Percentiles rank a stretch among this genome's conserved stretches.
These are phyloP conservation scores for Centella asiatica DNA, from an alignment of 129 eudicot genomes.

Conservation along the genomic window DNA sequence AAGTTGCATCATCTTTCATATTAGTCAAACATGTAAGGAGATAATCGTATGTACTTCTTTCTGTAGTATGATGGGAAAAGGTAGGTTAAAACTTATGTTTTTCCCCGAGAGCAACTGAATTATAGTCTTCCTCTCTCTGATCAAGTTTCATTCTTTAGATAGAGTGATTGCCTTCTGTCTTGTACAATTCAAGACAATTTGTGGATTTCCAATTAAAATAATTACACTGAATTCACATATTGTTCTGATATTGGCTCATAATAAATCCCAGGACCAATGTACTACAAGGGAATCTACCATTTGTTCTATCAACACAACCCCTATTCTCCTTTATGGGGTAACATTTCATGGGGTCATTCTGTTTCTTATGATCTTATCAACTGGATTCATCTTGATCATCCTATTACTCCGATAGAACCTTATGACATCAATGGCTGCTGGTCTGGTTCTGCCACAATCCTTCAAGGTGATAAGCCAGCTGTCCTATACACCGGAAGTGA, in stretches of 20 bases:
- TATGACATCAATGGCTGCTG: constrained; percentile 53
- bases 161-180: too few relatives aligned
- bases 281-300: constrained; percentile 68
- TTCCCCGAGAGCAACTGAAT: too few relatives aligned
- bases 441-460: constrained; percentile 60
- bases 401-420: constrained; percentile 37
- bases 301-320: constrained; percentile 69
- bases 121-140: too few relatives aligned
- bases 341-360: constrained; percentile 62
- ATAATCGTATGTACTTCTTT: too few relatives aligned
- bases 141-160: too few relatives aligned
- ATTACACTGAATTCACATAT: too few relatives aligned
- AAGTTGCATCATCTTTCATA: too few relatives aligned
- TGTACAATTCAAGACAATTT: too few relatives aligned
- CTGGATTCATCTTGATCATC: constrained; percentile 48
- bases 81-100: too few relatives aligned
- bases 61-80: too few relatives aligned
- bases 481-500: constrained; percentile 58
- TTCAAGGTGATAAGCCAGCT: constrained; percentile 28
- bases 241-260: not conserved
- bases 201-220: too few relatives aligned
- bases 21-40: too few relatives aligned
- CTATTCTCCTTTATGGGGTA: constrained; percentile 37
- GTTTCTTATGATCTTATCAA: constrained; percentile 63
- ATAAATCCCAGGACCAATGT: constrained; percentile 88